Percentiles rank a stretch among this genome's conserved stretches.
Conservation (phyloP, 257 asterid genomes). For the Gentiana macrophylla region DNA sequence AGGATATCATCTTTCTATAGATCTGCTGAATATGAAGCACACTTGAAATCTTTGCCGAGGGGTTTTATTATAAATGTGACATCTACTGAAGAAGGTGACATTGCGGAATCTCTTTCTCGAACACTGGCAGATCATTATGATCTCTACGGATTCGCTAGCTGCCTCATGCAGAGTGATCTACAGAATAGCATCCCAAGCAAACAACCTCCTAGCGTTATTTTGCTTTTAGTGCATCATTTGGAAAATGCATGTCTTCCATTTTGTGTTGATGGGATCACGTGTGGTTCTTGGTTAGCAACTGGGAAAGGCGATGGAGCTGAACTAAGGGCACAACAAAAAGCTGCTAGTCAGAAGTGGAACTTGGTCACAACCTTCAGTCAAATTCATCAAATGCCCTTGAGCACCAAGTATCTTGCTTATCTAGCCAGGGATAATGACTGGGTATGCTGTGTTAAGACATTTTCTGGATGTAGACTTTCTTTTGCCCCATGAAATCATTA, state of each 20-base stretch:
- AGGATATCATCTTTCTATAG: slow-evolving; percentile 83
- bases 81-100: slow-evolving; percentile 46
- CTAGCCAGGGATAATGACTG: slow-evolving; percentile 97
- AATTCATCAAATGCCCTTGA: slow-evolving; percentile 72
- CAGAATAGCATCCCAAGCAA: slow-evolving; percentile 21
- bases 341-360: slow-evolving; percentile 86
- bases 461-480: neutral
- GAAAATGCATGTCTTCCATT: slow-evolving; percentile 83
- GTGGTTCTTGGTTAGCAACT: slow-evolving; percentile 84
- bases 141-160: slow-evolving; percentile 39
- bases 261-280: slow-evolving; percentile 53
- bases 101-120: slow-evolving; percentile 81
- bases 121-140: slow-evolving; percentile 88
- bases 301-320: slow-evolving; percentile 84
- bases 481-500: slow-evolving; percentile 2
- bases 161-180: slow-evolving; percentile 33
- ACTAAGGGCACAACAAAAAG: slow-evolving; percentile 82
- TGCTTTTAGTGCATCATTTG: slow-evolving; percentile 84
- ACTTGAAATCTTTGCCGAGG: slow-evolving; percentile 33
- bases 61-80: slow-evolving; percentile 42
- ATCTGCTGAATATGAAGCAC: slow-evolving; percentile 42
- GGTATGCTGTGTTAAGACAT: slow-evolving; percentile 37
- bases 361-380: slow-evolving; percentile 84
- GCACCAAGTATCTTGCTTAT: slow-evolving; percentile 84
- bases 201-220: slow-evolving; percentile 65